Percentiles rank a stretch among this genome's conserved stretches.
Evolutionary conservation across 2,329 filamentous ascomycete species (phyloP).

Genomic region (Diaporthe capsici): DNA sequence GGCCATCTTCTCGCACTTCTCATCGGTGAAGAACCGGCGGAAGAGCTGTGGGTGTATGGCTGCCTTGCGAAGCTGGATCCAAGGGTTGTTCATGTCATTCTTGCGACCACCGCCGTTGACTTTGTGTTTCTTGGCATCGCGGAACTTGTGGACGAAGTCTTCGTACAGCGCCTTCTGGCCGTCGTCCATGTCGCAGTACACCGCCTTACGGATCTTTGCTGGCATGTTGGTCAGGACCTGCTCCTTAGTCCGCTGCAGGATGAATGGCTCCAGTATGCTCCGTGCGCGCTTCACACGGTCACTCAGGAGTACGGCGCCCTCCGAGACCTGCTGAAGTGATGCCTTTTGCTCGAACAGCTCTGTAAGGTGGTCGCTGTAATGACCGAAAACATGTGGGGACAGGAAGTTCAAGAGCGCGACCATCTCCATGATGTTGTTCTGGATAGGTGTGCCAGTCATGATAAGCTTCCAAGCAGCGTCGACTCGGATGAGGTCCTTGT

Average conservation of each 20-base stretch:
- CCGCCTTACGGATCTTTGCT: conserved; percentile 81
- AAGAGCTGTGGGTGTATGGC: conserved; percentile 93
- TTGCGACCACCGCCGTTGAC: conserved; percentile 68
- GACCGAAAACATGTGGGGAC: conserved; percentile 85
- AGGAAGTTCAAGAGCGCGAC: conserved; percentile 94
- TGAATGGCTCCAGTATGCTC: conserved; percentile 95
- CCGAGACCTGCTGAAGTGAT: conserved; percentile 82
- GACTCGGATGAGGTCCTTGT: conserved; percentile 83
- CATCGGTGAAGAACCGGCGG: conserved; percentile 83
- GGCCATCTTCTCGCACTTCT: conserved; percentile 82
- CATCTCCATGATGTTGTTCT: conserved; percentile 95
- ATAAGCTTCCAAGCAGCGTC: conserved; percentile 87
- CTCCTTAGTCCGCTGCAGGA: conserved; percentile 92
- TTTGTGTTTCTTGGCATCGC: conserved; percentile 71
- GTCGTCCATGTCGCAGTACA: conserved; percentile 84
- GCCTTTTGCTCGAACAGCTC: conserved; percentile 94
- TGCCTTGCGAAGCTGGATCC: conserved; percentile 93
- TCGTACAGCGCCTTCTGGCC: conserved; percentile 82
- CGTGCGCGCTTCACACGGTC: conserved; percentile 90
- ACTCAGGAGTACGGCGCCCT: conserved; percentile 87
- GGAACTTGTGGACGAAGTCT: conserved; percentile 73
- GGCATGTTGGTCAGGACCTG: conserved; percentile 91
- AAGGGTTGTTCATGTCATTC: conserved; percentile 76
- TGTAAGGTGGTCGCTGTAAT: conserved; percentile 82
- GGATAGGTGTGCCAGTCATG: conserved; percentile 90